A percentile compares a stretch with the other conserved stretches of the same genome.
These are phyloP conservation scores for Aureobasidium sp. DNA, from an alignment of 2,329 filamentous ascomycete species.

Conservation along the genomic window DNA sequence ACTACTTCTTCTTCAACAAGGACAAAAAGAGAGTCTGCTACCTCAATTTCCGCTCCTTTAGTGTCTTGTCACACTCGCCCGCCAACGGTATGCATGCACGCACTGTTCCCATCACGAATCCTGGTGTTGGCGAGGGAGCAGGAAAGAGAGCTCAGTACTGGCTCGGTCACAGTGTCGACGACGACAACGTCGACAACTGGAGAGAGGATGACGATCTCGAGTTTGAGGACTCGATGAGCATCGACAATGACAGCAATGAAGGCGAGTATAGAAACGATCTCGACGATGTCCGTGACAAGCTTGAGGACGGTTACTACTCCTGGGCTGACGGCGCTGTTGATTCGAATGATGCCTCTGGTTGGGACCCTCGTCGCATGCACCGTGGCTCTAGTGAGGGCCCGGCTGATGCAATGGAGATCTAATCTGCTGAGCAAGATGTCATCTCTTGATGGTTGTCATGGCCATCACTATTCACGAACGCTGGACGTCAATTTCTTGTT, in stretches of 20 bases:
- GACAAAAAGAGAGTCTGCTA: constrained; percentile 87
- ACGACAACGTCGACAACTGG: constrained; percentile 14
- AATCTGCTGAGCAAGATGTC: background rate
- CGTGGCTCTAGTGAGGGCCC: constrained; percentile 15
- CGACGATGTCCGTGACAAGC: constrained; percentile 26
- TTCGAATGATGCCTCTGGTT: constrained; percentile 17
- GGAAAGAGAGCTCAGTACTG: constrained; percentile 82
- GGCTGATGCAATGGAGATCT: constrained; percentile 16
- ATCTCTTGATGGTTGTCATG: background rate
- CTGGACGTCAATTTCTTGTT: constrained; percentile 9
- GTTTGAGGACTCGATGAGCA: constrained; percentile 15
- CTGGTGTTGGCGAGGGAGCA: constrained; percentile 44
- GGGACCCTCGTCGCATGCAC: constrained; percentile 11
- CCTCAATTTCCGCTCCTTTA: constrained; percentile 83
- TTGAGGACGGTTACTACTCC: constrained; percentile 24
- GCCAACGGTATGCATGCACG: constrained; percentile 33
- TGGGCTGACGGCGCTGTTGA: constrained; percentile 17
- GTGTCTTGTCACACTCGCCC: constrained; percentile 59
- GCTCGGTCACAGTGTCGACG: constrained; percentile 56
- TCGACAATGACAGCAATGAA: constrained; percentile 22
- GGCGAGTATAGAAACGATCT: constrained; percentile 25
- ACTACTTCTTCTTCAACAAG: constrained; percentile 98
- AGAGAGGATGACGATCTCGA: constrained; percentile 25
- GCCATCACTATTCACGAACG: background rate
- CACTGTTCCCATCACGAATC: constrained; percentile 36